Conservation (phyloP, 1,284 basidiomycete genomes). For the Jaminaea rosea region DNA sequence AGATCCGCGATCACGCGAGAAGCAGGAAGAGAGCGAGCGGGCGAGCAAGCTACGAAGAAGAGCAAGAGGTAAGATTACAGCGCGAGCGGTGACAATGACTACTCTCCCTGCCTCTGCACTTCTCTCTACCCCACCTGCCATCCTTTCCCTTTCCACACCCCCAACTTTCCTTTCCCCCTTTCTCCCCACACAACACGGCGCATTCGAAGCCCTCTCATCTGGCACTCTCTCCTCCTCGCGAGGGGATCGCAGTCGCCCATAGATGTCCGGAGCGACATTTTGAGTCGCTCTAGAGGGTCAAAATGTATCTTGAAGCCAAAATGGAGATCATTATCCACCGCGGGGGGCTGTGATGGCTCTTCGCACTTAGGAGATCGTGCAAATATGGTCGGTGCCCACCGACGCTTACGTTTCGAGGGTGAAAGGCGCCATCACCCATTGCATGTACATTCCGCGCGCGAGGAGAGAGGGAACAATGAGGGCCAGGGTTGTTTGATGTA, state of each 20-base stretch:
- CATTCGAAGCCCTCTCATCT: conserved; percentile 1
- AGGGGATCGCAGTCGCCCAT: neutral
- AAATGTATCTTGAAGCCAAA: conserved; percentile 12
- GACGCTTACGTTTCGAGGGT: too few relatives aligned
- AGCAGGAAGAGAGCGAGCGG: too few relatives aligned
- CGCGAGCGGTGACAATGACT: neutral
- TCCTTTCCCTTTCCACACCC: neutral
- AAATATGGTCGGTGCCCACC: too few relatives aligned
- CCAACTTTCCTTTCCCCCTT: neutral
- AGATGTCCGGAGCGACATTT: neutral
- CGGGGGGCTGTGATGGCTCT: too few relatives aligned
- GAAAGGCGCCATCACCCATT: too few relatives aligned
- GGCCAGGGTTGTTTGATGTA: too few relatives aligned
- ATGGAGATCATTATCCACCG: too few relatives aligned
- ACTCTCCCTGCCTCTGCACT: too few relatives aligned
- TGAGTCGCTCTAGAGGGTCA: neutral
- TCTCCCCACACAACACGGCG: neutral
- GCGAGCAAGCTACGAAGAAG: neutral
- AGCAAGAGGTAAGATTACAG: neutral
- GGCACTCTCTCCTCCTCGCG: neutral
- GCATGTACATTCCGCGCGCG: too few relatives aligned
- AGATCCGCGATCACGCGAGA: too few relatives aligned
- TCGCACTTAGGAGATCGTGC: too few relatives aligned
- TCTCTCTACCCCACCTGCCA: neutral
- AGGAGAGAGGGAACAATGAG: too few relatives aligned